Evolutionary conservation across 352 stramenopile genomes (phyloP).

Genomic region (Stramenopiles sp.): DNA sequence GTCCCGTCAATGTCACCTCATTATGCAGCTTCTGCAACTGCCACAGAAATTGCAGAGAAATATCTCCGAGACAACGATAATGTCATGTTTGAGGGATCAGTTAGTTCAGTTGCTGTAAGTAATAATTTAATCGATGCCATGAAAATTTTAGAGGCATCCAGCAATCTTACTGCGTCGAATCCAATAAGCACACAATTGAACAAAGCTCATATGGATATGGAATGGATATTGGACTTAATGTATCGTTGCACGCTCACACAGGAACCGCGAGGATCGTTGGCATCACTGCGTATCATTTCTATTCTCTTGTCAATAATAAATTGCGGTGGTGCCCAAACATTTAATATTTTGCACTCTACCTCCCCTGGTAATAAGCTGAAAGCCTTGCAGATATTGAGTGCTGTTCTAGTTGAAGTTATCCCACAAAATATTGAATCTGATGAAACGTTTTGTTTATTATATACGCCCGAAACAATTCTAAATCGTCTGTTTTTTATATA

Average conservation of each 20-base stretch:
- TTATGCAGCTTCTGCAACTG: not conserved
- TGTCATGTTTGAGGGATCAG: not conserved
- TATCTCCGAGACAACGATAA: not conserved
- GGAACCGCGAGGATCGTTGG: not conserved
- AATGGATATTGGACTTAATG: constrained; percentile 3
- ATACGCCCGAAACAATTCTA: not conserved
- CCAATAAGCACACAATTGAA: too few species aligned
- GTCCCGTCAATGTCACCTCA: not conserved
- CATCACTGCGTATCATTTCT: not conserved
- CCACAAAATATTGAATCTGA: constrained; percentile 6
- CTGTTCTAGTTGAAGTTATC: not conserved
- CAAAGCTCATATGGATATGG: not conserved
- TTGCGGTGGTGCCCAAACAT: not conserved
- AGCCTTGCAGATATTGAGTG: not conserved
- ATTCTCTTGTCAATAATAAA: not conserved
- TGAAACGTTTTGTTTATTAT: not conserved
- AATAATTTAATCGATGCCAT: not conserved
- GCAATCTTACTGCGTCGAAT: not conserved
- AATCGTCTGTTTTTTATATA: not conserved
- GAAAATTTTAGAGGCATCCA: not conserved
- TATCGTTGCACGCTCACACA: not conserved
- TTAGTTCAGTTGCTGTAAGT: not conserved
- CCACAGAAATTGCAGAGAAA: not conserved
- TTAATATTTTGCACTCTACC: constrained; percentile 6
- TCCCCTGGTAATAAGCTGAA: not conserved